Conservation (phyloP, 179 eudicot genomes). For the Beta macrorhiza region DNA sequence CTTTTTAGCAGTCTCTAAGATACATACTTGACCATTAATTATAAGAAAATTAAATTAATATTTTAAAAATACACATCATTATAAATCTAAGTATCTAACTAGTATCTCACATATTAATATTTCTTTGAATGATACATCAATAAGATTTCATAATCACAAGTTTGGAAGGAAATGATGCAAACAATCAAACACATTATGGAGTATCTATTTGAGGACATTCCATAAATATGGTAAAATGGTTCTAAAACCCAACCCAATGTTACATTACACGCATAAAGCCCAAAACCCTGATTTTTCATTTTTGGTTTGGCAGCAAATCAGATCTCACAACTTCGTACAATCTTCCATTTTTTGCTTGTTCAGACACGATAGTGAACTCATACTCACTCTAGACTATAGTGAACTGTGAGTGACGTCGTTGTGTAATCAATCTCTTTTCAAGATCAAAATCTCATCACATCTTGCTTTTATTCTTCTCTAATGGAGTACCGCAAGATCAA, state of each 20-base stretch:
- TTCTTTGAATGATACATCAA: too few relatives aligned
- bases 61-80: too few relatives aligned
- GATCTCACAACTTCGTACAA: not conserved
- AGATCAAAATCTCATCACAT: not conserved
- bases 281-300: not conserved
- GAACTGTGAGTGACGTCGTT: not conserved
- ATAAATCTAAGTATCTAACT: too few relatives aligned
- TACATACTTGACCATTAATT: too few relatives aligned
- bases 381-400: not conserved
- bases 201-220: too few relatives aligned
- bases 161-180: too few relatives aligned
- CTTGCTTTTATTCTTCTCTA: slow-evolving; percentile 9
- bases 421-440: not conserved
- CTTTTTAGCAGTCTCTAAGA: too few relatives aligned
- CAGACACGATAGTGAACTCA: not conserved
- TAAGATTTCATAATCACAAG: too few relatives aligned
- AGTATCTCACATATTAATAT: too few relatives aligned
- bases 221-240: too few relatives aligned
- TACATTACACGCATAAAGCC: not conserved
- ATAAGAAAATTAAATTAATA: too few relatives aligned
- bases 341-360: not conserved
- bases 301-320: not conserved
- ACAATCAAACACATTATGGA: too few relatives aligned
- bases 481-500: slow-evolving; percentile 86
- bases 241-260: not conserved